Evolutionary conservation across 2,329 filamentous ascomycete species (phyloP).

Genomic region (Sordariomycetes sp.): DNA sequence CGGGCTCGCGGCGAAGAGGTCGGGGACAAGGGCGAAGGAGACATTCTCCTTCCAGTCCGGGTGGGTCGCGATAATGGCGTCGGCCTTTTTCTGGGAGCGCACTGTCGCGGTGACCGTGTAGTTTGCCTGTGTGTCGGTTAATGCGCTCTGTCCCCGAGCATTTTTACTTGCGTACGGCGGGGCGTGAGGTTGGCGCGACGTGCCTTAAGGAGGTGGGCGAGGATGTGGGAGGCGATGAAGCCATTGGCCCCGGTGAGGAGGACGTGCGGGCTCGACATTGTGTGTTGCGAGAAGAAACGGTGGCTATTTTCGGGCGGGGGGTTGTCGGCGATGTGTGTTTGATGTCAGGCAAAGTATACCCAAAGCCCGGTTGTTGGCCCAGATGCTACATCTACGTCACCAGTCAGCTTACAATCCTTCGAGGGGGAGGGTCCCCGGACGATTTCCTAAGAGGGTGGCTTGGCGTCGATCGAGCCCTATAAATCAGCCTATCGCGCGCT

Average conservation of each 20-base stretch:
- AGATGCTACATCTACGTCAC: too few species aligned
- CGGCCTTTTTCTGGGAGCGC: neutral
- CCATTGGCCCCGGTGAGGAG: conserved; percentile 25
- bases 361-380: too few species aligned
- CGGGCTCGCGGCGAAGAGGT: conserved; percentile 19
- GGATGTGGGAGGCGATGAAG: conserved; percentile 26
- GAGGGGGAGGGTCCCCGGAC: too few species aligned
- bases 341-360: too few species aligned
- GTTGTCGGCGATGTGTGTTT: too few species aligned
- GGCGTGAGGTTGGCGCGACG: conserved; percentile 30
- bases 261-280: conserved; percentile 11
- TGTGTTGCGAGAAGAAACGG: too few species aligned
- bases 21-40: conserved; percentile 17
- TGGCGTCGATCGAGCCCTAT: too few species aligned
- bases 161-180: conserved; percentile 16
- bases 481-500: too few species aligned
- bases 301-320: too few species aligned
- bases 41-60: conserved; percentile 14
- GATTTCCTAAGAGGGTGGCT: too few species aligned
- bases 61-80: neutral
- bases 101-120: neutral
- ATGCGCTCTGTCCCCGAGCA: neutral
- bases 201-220: conserved; percentile 19
- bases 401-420: too few species aligned
- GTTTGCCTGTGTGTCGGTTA: neutral